Evolutionary conservation across 1,139 yeast species (phyloP).

Genomic region (Saccharomyces uvarum): DNA sequence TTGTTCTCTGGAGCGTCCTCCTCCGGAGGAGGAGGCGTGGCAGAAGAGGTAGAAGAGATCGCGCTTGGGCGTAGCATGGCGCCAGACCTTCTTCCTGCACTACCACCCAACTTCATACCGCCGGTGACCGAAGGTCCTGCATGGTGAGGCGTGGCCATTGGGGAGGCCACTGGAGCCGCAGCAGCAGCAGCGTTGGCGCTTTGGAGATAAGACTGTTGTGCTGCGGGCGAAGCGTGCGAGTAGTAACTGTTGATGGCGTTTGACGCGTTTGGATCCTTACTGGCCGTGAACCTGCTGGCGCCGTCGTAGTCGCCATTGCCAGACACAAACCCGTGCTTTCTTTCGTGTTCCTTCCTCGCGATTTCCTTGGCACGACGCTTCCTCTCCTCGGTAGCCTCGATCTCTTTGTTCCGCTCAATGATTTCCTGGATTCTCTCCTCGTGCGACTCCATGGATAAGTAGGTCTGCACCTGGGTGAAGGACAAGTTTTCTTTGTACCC

Average conservation of each 20-base stretch:
- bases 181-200: neutral
- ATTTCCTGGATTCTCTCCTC: conserved; percentile 98
- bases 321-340: conserved; percentile 37
- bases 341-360: conserved; percentile 76
- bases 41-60: conserved; percentile 18
- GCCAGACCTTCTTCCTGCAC: conserved; percentile 19
- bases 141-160: conserved; percentile 3
- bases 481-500: conserved; percentile 83
- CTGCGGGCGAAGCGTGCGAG: conserved; percentile 33
- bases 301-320: conserved; percentile 15
- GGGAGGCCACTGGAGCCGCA: conserved; percentile 1
- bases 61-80: conserved; percentile 23
- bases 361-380: conserved; percentile 93
- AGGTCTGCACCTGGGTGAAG: conserved; percentile 74
- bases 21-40: conserved; percentile 14
- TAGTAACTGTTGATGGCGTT: conserved; percentile 33
- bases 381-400: conserved; percentile 95
- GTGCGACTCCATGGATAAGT: conserved; percentile 95
- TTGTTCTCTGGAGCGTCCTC: conserved; percentile 41
- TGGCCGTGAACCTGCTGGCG: conserved; percentile 19
- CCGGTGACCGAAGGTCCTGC: conserved; percentile 12
- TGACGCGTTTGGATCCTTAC: conserved; percentile 28
- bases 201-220: conserved; percentile 32
- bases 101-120: conserved; percentile 23
- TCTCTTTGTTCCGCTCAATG: conserved; percentile 91